Percentiles rank a stretch among this genome's conserved stretches.
These are phyloP conservation scores for Podospora didyma DNA, from an alignment of 495 filamentous ascomycete genomes.

Conservation along the genomic window DNA sequence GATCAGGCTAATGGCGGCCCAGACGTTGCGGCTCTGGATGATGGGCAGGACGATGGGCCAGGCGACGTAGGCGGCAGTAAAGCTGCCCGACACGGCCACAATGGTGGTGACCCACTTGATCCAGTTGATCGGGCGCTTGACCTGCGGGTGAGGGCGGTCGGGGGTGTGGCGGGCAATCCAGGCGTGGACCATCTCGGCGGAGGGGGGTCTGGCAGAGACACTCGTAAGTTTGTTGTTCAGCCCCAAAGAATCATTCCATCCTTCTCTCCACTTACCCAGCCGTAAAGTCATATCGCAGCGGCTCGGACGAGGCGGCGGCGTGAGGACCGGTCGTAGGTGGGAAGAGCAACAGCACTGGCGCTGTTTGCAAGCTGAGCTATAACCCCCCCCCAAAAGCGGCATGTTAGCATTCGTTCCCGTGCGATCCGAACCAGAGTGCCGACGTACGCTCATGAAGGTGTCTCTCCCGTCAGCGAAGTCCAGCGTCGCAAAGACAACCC, in stretches of 20 bases:
- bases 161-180: slow-evolving; percentile 79
- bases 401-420: background rate
- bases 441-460: slow-evolving; percentile 80
- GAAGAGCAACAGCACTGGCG: slow-evolving; percentile 84
- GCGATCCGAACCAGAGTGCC: background rate
- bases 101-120: slow-evolving; percentile 63
- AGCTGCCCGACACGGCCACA: slow-evolving; percentile 60
- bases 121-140: slow-evolving; percentile 87
- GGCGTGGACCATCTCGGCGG: slow-evolving; percentile 70
- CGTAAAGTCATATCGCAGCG: slow-evolving; percentile 83
- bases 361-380: slow-evolving; percentile 90
- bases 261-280: slow-evolving; percentile 55
- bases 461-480: slow-evolving; percentile 84
- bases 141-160: slow-evolving; percentile 64
- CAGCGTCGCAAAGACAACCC: slow-evolving; percentile 77
- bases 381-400: background rate
- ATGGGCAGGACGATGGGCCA: slow-evolving; percentile 82
- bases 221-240: background rate
- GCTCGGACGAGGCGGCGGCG: slow-evolving; percentile 62
- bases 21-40: slow-evolving; percentile 85
- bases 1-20: slow-evolving; percentile 88
- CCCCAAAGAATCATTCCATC: background rate
- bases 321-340: slow-evolving; percentile 82
- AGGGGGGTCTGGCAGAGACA: slow-evolving; percentile 52
- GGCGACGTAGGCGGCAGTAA: slow-evolving; percentile 68